These are phyloP conservation scores for Vachellia collinsii DNA, from an alignment of 306 rosid species.

Conservation along the genomic window DNA sequence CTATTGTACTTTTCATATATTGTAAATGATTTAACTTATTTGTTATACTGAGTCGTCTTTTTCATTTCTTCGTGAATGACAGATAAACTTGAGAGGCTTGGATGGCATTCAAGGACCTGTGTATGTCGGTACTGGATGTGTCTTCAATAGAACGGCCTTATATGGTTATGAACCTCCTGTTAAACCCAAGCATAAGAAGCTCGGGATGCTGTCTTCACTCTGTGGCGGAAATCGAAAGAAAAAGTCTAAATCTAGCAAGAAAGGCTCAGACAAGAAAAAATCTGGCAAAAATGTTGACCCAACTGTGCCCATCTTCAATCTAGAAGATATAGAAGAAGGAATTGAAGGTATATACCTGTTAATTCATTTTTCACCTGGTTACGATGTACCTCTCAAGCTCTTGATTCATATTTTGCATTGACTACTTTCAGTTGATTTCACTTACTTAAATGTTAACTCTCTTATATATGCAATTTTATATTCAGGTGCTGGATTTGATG, in stretches of 20 bases:
- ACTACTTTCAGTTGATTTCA: conserved; percentile 26
- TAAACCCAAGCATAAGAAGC: conserved; percentile 73
- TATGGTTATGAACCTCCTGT: conserved; percentile 90
- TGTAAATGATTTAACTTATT: neutral
- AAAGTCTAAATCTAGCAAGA: conserved; percentile 70
- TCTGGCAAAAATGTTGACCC: conserved; percentile 75
- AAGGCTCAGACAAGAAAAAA: conserved; percentile 75
- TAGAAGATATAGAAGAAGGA: conserved; percentile 88
- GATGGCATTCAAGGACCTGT: conserved; percentile 96
- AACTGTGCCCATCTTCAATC: conserved; percentile 77
- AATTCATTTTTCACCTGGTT: neutral
- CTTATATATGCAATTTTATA: neutral
- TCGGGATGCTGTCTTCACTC: conserved; percentile 63
- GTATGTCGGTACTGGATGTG: conserved; percentile 96
- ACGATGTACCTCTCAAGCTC: conserved; percentile 6
- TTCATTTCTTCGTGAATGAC: conserved; percentile 36
- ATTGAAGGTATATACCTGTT: conserved; percentile 64
- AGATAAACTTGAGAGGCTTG: conserved; percentile 92
- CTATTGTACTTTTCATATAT: conserved; percentile 8
- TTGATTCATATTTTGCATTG: conserved; percentile 1
- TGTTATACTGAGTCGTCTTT: conserved; percentile 10
- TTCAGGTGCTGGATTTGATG: conserved; percentile 86
- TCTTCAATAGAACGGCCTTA: conserved; percentile 85
- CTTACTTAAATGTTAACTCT: conserved; percentile 3
- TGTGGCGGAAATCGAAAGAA: conserved; percentile 75